Evolutionary conservation across 78 protist species (phyloP).

Genomic region (Protostelium mycophagum): DNA sequence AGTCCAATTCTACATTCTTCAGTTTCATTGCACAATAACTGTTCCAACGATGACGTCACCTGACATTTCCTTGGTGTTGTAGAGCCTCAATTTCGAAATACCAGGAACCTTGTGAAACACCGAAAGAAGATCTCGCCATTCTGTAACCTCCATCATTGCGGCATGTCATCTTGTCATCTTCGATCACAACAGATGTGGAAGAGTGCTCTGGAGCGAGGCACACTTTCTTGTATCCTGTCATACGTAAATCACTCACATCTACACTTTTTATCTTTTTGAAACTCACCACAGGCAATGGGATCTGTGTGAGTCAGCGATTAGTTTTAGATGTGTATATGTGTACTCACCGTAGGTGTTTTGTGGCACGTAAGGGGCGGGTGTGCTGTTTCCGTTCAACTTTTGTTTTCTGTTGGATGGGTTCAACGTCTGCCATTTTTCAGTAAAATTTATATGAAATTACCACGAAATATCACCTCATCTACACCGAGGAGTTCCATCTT

Average conservation of each 20-base stretch:
- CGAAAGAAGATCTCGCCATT: slow-evolving; percentile 49
- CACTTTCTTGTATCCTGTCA: slow-evolving; percentile 29
- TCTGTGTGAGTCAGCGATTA: too few species aligned
- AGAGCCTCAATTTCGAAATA: slow-evolving; percentile 36
- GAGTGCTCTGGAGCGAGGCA: slow-evolving; percentile 46
- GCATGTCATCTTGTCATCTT: neutral
- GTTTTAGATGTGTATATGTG: too few species aligned
- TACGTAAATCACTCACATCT: slow-evolving; percentile 24
- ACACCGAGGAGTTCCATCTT: neutral
- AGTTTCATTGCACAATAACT: neutral
- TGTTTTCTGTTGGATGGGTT: neutral
- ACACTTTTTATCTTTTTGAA: too few species aligned
- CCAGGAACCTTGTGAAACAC: slow-evolving; percentile 36
- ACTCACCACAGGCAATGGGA: too few species aligned
- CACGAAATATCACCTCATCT: neutral
- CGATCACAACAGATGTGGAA: slow-evolving; percentile 17
- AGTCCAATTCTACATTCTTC: slow-evolving; percentile 26
- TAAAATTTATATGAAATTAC: too few species aligned
- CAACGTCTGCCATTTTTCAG: neutral
- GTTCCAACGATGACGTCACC: neutral
- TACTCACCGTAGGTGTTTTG: too few species aligned
- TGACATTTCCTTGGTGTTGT: neutral
- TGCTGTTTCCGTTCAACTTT: neutral
- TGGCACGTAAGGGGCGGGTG: too few species aligned
- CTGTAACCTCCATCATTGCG: slow-evolving; percentile 25